These are phyloP conservation scores for Ceriops zippeliana DNA, from an alignment of 345 rosid genomes.

Conservation along the genomic window DNA sequence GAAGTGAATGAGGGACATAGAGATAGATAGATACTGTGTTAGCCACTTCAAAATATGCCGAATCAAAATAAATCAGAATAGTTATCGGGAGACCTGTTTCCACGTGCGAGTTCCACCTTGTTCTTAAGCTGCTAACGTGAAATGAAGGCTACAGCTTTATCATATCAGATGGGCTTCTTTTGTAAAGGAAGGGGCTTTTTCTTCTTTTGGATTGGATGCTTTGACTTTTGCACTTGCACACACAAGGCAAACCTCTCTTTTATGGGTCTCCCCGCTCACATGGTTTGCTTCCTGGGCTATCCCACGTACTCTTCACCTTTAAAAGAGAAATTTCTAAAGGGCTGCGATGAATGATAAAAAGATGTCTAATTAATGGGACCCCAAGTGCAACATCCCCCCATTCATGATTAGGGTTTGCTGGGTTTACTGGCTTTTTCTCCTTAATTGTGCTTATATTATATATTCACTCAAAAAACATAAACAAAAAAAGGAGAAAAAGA, in stretches of 20 bases:
- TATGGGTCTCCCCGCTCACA: constrained; percentile 23
- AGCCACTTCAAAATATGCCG: no score
- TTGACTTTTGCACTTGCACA: constrained; percentile 48
- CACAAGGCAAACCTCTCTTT: constrained; percentile 33
- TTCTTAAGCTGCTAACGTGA: constrained; percentile 7
- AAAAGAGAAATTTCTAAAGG: constrained; percentile 4
- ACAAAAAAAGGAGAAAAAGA: neutral
- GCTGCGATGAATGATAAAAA: constrained; percentile 4
- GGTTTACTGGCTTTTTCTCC: constrained; percentile 11
- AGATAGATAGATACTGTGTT: neutral
- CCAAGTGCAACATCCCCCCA: constrained; percentile 5
- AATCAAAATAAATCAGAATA: no score
- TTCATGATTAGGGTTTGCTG: constrained; percentile 28
- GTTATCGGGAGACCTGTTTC: neutral
- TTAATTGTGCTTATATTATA: neutral
- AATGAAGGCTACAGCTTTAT: constrained; percentile 17
- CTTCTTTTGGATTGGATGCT: constrained; percentile 39
- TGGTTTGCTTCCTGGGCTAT: constrained; percentile 25
- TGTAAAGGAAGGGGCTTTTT: constrained; percentile 24
- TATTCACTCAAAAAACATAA: neutral
- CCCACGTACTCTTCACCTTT: constrained; percentile 5
- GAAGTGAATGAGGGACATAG: neutral
- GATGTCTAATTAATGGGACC: constrained; percentile 23
- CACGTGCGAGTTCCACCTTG: no score
- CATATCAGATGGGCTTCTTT: constrained; percentile 14